Conservation (phyloP, 75 land plant species). For the Picea sitchensis region DNA sequence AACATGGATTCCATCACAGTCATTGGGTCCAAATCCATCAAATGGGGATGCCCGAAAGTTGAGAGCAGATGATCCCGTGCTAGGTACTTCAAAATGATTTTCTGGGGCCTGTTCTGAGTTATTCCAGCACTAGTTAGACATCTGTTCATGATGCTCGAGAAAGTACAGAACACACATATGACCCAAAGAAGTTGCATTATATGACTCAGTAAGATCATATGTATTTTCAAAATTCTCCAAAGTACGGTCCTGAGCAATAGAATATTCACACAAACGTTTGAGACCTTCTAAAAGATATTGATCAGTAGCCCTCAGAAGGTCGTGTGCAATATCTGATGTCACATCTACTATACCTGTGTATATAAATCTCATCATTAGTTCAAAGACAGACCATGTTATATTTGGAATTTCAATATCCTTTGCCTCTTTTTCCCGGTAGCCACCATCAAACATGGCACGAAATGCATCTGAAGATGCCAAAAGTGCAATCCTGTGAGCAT, state of each 20-base stretch:
- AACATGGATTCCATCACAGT: too few species aligned
- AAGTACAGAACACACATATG: conserved; percentile 84
- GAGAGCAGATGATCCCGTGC: too few species aligned
- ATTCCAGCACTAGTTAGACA: too few species aligned
- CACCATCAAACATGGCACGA: conserved; percentile 99
- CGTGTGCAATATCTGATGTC: conserved; percentile 68
- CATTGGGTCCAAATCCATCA: too few species aligned
- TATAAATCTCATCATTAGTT: too few species aligned
- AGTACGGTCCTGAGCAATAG: conserved; percentile 85
- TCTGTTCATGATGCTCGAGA: conserved; percentile 69
- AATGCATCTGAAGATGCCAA: conserved; percentile 98
- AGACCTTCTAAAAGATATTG: conserved; percentile 94
- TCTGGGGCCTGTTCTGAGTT: too few species aligned
- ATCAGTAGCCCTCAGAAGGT: conserved; percentile 88
- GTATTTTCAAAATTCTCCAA: conserved; percentile 75
- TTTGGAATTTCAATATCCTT: too few species aligned
- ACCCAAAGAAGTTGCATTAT: conserved; percentile 69
- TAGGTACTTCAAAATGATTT: too few species aligned
- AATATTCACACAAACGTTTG: conserved; percentile 79
- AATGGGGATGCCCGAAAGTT: too few species aligned
- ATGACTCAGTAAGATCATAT: conserved; percentile 88
- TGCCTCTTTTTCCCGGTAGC: conserved; percentile 83
- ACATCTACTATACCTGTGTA: conserved; percentile 44
- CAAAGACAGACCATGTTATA: too few species aligned
- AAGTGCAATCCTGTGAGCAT: conserved; percentile 87